phyloP scores from a whole-genome alignment of 768 basidiomycete species.

The Crassisporium funariophilum region DNA sequence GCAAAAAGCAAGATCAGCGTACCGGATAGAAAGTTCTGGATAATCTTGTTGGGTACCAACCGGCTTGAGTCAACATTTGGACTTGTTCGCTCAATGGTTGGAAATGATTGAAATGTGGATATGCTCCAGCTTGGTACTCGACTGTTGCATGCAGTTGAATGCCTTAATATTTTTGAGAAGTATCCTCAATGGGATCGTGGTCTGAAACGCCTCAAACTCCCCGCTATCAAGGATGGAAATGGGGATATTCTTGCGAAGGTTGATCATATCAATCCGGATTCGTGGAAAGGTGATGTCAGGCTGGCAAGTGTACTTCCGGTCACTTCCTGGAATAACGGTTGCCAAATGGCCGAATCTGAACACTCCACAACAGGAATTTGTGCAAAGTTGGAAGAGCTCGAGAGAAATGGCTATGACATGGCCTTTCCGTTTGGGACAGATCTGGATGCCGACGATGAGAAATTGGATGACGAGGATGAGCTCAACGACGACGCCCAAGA shows the following conservation, averaged over 20 bases:
- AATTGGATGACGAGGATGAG: background rate
- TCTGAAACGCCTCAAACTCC: slow-evolving; percentile 3
- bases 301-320: background rate
- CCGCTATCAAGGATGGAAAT: slow-evolving; percentile 1
- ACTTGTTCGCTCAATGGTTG: slow-evolving; percentile 23
- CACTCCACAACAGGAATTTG: background rate
- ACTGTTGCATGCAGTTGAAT: slow-evolving; percentile 26
- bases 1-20: slow-evolving; percentile 7
- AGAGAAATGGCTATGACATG: background rate
- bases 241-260: background rate
- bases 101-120: slow-evolving; percentile 27
- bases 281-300: background rate
- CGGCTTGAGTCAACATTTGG: slow-evolving; percentile 3
- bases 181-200: slow-evolving; percentile 36
- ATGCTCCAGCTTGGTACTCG: slow-evolving; percentile 25
- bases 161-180: slow-evolving; percentile 28
- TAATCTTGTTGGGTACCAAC: slow-evolving; percentile 8
- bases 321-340: background rate
- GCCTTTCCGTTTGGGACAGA: background rate
- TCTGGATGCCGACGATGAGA: background rate
- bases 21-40: slow-evolving; percentile 3
- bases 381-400: background rate
- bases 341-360: background rate
- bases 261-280: background rate
- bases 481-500: background rate